phyloP scores from a whole-genome alignment of 1,284 basidiomycete genomes.

The Austroboletus olivaceoglutinosus region DNA sequence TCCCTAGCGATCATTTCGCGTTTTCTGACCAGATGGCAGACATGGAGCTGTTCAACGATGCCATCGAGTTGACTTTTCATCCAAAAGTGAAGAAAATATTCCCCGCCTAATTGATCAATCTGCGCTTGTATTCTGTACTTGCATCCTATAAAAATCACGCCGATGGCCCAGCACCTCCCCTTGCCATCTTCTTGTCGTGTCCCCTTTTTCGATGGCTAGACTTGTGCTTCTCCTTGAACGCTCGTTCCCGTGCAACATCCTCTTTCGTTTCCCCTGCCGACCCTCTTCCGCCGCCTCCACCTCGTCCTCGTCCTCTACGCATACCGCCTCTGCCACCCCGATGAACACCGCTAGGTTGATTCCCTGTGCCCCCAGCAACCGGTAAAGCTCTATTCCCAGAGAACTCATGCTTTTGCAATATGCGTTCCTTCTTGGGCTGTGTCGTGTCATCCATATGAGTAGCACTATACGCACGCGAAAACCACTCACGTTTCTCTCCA shows the following conservation, averaged over 20 bases:
- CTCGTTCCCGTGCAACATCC: constrained; percentile 45
- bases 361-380: constrained; percentile 15
- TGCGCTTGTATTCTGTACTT: background rate
- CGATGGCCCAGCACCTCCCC: constrained; percentile 40
- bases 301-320: constrained; percentile 33
- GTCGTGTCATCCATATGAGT: constrained; percentile 9
- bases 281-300: constrained; percentile 38
- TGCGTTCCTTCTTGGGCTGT: constrained; percentile 72
- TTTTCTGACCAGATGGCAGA: constrained; percentile 41
- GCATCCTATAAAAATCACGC: background rate
- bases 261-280: constrained; percentile 30
- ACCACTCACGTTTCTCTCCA: constrained; percentile 74
- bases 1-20: background rate
- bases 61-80: constrained; percentile 64
- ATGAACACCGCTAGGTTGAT: constrained; percentile 19
- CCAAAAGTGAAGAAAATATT: constrained; percentile 58
- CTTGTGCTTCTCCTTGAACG: constrained; percentile 72
- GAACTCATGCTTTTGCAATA: constrained; percentile 72
- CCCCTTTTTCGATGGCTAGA: constrained; percentile 68
- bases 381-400: constrained; percentile 51
- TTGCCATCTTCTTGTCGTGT: constrained; percentile 75
- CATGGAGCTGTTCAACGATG: constrained; percentile 63
- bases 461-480: constrained; percentile 2
- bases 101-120: constrained; percentile 17
- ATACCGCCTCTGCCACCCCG: constrained; percentile 32